These are phyloP conservation scores for Myriosclerotinia scirpicola DNA, from an alignment of 2,329 filamentous ascomycete genomes.

Conservation along the genomic window DNA sequence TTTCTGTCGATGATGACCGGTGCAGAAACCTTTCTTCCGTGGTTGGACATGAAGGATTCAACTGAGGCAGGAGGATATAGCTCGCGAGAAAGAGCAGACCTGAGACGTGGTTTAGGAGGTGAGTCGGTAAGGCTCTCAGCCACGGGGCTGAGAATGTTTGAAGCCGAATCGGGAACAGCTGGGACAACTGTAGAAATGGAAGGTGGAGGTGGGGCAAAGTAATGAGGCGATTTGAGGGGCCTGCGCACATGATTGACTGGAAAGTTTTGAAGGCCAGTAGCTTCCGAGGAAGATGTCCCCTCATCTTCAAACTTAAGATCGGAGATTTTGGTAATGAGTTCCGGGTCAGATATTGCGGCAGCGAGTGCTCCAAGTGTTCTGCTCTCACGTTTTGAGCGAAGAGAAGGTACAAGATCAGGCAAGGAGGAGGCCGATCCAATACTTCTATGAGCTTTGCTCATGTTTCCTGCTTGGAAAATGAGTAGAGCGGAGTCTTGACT, in stretches of 20 bases:
- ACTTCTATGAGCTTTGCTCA: slow-evolving; percentile 35
- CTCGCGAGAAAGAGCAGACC: slow-evolving; percentile 13
- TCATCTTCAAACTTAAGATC: slow-evolving; percentile 22
- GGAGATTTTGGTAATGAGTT: slow-evolving; percentile 25
- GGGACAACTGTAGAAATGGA: slow-evolving; percentile 4
- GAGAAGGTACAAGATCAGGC: slow-evolving; percentile 40
- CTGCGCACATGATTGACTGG: slow-evolving; percentile 30
- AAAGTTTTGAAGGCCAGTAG: slow-evolving; percentile 22
- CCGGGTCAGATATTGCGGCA: slow-evolving; percentile 15
- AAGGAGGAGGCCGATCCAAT: slow-evolving; percentile 37
- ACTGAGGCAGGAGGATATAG: slow-evolving; percentile 3
- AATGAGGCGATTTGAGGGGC: slow-evolving; percentile 27
- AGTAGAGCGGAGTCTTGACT: slow-evolving; percentile 39
- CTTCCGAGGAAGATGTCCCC: slow-evolving; percentile 25
- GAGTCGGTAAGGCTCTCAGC: slow-evolving; percentile 30
- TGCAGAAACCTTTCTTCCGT: slow-evolving; percentile 38
- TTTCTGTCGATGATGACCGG: slow-evolving; percentile 29
- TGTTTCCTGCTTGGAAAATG: slow-evolving; percentile 26
- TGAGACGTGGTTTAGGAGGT: background rate
- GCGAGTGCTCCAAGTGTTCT: slow-evolving; percentile 7
- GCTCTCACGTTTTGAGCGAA: slow-evolving; percentile 28
- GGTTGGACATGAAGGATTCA: slow-evolving; percentile 22
- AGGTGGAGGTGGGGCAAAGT: slow-evolving; percentile 21
- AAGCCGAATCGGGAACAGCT: slow-evolving; percentile 13
- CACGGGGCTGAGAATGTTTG: slow-evolving; percentile 35